Evolutionary conservation across 352 stramenopile genomes (phyloP).

Genomic region (Phytophthora sansomeana): DNA sequence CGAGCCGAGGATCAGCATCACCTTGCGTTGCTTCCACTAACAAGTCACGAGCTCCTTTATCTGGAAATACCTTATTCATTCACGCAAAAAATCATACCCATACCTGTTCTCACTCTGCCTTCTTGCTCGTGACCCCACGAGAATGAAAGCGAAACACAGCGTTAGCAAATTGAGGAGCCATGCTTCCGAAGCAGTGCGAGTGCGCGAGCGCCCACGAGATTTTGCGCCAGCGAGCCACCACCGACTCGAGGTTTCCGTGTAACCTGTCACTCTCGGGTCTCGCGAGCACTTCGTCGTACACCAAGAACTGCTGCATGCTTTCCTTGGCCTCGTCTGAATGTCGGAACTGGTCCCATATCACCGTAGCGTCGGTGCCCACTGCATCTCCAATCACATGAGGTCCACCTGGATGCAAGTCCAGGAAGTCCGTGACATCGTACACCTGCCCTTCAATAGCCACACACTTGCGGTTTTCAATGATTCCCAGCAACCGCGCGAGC

Average conservation of each 20-base stretch:
- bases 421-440: slow-evolving; percentile 76
- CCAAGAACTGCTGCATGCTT: slow-evolving; percentile 69
- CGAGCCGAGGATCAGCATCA: slow-evolving; percentile 56
- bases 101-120: not conserved
- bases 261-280: slow-evolving; percentile 27
- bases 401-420: slow-evolving; percentile 71
- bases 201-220: slow-evolving; percentile 65
- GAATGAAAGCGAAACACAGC: slow-evolving; percentile 50
- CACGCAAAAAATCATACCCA: slow-evolving; percentile 10
- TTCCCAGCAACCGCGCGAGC: slow-evolving; percentile 55
- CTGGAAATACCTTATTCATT: slow-evolving; percentile 13
- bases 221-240: slow-evolving; percentile 55
- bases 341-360: slow-evolving; percentile 76
- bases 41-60: slow-evolving; percentile 21
- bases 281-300: slow-evolving; percentile 56
- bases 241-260: slow-evolving; percentile 47
- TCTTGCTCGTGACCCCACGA: slow-evolving; percentile 22
- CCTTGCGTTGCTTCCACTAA: slow-evolving; percentile 59
- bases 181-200: slow-evolving; percentile 58
- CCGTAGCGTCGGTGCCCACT: slow-evolving; percentile 70
- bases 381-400: slow-evolving; percentile 79
- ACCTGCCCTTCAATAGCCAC: slow-evolving; percentile 68
- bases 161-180: slow-evolving; percentile 51
- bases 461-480: slow-evolving; percentile 55
- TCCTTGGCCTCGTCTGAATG: slow-evolving; percentile 70